phyloP scores from a whole-genome alignment of 1,284 basidiomycete species.

The Takashimella tepidaria region DNA sequence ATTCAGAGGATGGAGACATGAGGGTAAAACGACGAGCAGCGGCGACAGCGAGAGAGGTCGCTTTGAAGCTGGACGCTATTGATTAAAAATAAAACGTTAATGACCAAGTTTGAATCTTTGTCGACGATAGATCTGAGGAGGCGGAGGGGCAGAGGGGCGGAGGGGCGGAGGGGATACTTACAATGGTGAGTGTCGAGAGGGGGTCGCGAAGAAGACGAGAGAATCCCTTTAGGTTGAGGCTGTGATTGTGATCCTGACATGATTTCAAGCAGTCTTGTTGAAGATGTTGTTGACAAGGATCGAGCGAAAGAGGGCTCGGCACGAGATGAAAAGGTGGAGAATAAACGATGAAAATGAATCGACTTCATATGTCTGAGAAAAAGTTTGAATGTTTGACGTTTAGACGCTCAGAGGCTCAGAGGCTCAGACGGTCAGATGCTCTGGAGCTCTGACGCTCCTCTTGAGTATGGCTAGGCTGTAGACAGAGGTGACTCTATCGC shows the following conservation, averaged over 20 bases:
- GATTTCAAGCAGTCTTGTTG: too few relatives aligned
- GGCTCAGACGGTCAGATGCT: too few relatives aligned
- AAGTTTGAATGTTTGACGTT: too few relatives aligned
- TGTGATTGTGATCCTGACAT: too few relatives aligned
- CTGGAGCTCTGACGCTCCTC: too few relatives aligned
- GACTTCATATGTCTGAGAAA: too few relatives aligned
- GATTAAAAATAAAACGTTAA: background rate
- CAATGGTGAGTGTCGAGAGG: background rate
- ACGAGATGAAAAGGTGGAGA: background rate
- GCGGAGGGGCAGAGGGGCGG: background rate
- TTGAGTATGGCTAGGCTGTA: too few relatives aligned
- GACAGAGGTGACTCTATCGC: too few relatives aligned
- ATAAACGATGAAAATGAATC: background rate
- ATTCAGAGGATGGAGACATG: background rate
- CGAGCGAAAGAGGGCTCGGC: too few relatives aligned
- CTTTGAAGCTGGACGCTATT: conserved; percentile 1
- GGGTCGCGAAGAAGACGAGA: background rate
- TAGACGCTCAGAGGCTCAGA: too few relatives aligned
- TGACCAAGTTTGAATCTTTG: background rate
- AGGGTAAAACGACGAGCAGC: conserved; percentile 17
- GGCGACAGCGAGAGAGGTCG: conserved; percentile 17
- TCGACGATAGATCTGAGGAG: too few relatives aligned
- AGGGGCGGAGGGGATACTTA: background rate
- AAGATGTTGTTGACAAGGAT: too few relatives aligned
- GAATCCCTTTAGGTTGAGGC: background rate